These are phyloP conservation scores for Sarcodon sp. DNA, from an alignment of 768 basidiomycete genomes.

Conservation along the genomic window DNA sequence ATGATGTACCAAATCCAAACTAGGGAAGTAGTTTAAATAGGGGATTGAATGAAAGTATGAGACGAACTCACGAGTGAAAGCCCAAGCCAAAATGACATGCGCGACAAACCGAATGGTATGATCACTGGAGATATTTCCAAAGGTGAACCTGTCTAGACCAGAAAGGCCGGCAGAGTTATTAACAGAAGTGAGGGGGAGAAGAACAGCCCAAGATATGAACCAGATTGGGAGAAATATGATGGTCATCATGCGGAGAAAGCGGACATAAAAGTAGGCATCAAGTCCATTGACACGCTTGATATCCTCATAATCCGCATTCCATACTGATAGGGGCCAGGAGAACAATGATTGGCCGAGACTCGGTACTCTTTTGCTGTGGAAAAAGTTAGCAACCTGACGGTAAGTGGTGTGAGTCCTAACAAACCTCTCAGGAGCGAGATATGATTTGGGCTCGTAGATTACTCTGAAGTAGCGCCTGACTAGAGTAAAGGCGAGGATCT, in stretches of 20 bases:
- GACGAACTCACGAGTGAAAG: conserved; percentile 56
- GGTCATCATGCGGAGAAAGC: conserved; percentile 78
- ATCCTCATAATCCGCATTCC: conserved; percentile 43
- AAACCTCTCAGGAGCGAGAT: conserved; percentile 38
- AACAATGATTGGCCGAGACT: conserved; percentile 38
- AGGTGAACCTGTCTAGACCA: conserved; percentile 62
- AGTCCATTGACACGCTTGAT: conserved; percentile 64
- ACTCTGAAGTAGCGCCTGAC: conserved; percentile 75
- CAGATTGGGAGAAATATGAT: conserved; percentile 83
- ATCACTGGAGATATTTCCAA: conserved; percentile 56
- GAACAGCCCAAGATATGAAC: conserved; percentile 77
- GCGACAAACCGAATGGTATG: conserved; percentile 56
- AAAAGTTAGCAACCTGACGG: background rate
- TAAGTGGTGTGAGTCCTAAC: conserved; percentile 7
- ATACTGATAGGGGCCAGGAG: conserved; percentile 57
- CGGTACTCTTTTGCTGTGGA: conserved; percentile 39
- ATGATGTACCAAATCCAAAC: conserved; percentile 85
- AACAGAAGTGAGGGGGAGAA: conserved; percentile 64
- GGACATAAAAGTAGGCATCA: conserved; percentile 91
- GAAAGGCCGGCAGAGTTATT: conserved; percentile 33
- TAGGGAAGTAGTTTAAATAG: conserved; percentile 12
- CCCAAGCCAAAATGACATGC: conserved; percentile 63
- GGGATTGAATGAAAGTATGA: background rate
- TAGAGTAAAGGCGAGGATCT: conserved; percentile 71
- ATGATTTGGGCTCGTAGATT: conserved; percentile 80